Conservation (phyloP, 1,284 basidiomycete genomes). For the Chiua sp. region DNA sequence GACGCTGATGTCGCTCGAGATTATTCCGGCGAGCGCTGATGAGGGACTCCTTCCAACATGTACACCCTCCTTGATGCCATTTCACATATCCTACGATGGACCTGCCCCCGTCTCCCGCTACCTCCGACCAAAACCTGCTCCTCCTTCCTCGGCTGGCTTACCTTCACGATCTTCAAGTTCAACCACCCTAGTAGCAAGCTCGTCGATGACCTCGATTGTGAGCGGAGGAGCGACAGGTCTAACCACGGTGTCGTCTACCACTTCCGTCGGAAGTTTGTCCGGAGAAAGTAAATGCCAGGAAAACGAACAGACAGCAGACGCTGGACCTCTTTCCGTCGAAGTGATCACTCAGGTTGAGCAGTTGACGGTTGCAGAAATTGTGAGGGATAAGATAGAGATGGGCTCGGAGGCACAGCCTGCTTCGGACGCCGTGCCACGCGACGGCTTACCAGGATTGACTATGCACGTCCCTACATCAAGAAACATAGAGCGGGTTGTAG, state of each 20-base stretch:
- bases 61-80: constrained; percentile 77
- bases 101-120: constrained; percentile 75
- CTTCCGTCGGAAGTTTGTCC: constrained; percentile 1
- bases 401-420: constrained; percentile 19
- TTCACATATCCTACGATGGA: constrained; percentile 74
- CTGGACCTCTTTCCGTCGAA: not conserved
- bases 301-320: not conserved
- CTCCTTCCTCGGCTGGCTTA: constrained; percentile 15
- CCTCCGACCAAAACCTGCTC: constrained; percentile 58
- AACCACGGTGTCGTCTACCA: constrained; percentile 11
- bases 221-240: constrained; percentile 11
- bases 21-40: constrained; percentile 14
- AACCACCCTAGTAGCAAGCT: constrained; percentile 20
- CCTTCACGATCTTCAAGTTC: constrained; percentile 18
- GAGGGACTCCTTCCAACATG: constrained; percentile 35
- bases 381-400: not conserved
- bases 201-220: constrained; percentile 13
- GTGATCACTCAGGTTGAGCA: not conserved
- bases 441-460: not conserved
- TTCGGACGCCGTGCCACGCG: not conserved
- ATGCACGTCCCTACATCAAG: not conserved
- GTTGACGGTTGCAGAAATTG: not conserved
- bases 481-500: constrained; percentile 48
- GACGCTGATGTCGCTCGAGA: constrained; percentile 32
- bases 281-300: not conserved